Base-by-base conservation (phyloP, 345 rosid species). In the Eucalyptus paniculata region DNA sequence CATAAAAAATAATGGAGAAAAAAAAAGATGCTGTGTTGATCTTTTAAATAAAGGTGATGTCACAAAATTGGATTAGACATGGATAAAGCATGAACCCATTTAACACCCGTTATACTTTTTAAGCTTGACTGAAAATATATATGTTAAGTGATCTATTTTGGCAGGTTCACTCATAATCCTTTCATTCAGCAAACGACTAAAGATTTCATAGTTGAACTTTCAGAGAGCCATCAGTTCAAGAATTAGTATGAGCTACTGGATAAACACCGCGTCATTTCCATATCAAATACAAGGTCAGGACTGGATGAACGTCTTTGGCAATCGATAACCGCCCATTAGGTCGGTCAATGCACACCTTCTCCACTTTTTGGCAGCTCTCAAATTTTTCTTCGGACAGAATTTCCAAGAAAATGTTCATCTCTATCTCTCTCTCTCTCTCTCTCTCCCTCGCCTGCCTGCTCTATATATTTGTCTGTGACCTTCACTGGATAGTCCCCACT, bases 71-170 rank as follows among this genome's bases (percentile, higher is more conserved):
- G 62, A 30, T 24, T 56, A 56, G 62, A 56, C 24, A 0, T 56
- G 6, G 2, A 56, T 24, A 56, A 56, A 56, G 30, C 1, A 56
- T 0, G 30, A 26, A 56, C 30, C 12, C 62, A 10, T 24, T 56
- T 56, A 23, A 56, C 30, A 24, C 3, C n/a, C 0, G 0, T 56
- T 56, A 1, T 56, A 56, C 1, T 4, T 24, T 56, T 56, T 56
- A 56, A 1, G 14, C 62, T 56, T 23, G 28, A 56, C 13, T 2
- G 6, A 56, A 56, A 4, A 9, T 56, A 53, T 53, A 24, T 50
- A 2, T 50, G 53, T 50, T 50, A 16, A 50, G 53, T 16, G 53
- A 50, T 50, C 8, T 50, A 50, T 62, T 28, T 62, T 28, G 1
- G 30, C 1, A 60, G 1, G 69, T 62, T 62, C 4, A 62, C 32